phyloP scores from a whole-genome alignment of 1,139 yeast genomes.

The Spathaspora sp. region DNA sequence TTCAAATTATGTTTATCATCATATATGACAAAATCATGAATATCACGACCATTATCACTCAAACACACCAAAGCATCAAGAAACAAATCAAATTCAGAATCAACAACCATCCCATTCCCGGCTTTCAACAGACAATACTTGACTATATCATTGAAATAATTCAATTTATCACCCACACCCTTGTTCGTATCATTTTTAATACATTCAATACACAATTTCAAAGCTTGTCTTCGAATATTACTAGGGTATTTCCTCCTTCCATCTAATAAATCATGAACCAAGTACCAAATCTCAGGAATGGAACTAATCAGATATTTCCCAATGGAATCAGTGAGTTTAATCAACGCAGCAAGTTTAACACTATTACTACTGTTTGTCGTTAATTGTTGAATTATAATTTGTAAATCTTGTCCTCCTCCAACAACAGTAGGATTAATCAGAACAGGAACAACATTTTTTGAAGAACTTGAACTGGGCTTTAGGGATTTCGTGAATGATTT shows the following conservation, averaged over 20 bases:
- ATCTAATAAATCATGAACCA: conserved; percentile 57
- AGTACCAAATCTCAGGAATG: conserved; percentile 76
- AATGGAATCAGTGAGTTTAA: conserved; percentile 49
- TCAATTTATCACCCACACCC: conserved; percentile 43
- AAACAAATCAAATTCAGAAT: conserved; percentile 54
- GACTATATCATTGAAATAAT: conserved; percentile 62
- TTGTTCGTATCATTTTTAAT: conserved; percentile 51
- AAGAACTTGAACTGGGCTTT: conserved; percentile 30
- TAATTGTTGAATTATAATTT: conserved; percentile 40
- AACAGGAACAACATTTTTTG: conserved; percentile 34
- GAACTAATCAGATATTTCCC: conserved; percentile 55
- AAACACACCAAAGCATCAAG: conserved; percentile 51
- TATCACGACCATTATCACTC: conserved; percentile 61
- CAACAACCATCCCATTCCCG: conserved; percentile 25
- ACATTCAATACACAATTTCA: conserved; percentile 56
- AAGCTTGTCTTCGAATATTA: conserved; percentile 52
- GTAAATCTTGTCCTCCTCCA: conserved; percentile 59
- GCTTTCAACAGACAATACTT: conserved; percentile 34
- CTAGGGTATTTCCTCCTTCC: conserved; percentile 22
- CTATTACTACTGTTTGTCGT: conserved; percentile 42
- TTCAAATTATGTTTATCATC: conserved; percentile 44
- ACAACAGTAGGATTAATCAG: conserved; percentile 58
- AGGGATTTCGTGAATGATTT: conserved; percentile 56
- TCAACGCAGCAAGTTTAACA: conserved; percentile 48
- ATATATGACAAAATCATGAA: conserved; percentile 56